These are phyloP conservation scores for Stropharia rugosoannulata DNA, from an alignment of 768 basidiomycete genomes.

Conservation along the genomic window DNA sequence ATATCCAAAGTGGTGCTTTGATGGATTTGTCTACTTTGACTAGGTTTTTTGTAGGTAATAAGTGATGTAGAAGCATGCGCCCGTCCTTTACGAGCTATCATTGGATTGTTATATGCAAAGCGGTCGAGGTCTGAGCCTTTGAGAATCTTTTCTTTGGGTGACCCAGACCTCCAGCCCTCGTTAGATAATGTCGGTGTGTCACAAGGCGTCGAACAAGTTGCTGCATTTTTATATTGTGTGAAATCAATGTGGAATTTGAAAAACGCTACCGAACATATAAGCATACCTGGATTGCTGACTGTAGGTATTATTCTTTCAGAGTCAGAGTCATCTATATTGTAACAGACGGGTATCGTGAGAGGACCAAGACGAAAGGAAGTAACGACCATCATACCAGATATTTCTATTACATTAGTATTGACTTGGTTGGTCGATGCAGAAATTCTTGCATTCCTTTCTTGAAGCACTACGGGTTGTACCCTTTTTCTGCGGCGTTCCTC, in stretches of 20 bases:
- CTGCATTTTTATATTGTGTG: no score
- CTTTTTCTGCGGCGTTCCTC: conserved; percentile 30
- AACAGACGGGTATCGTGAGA: background rate
- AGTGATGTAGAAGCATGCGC: background rate
- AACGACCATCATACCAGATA: conserved; percentile 16
- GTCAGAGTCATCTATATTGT: conserved; percentile 13
- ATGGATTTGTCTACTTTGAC: background rate
- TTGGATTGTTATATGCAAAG: conserved; percentile 11
- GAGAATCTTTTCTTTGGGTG: background rate
- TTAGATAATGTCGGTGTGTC: no score
- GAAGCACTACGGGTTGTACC: background rate
- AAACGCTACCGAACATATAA: no score
- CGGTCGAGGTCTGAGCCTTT: conserved; percentile 8
- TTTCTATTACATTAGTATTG: conserved; percentile 19
- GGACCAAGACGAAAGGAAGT: background rate
- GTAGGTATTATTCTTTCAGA: background rate
- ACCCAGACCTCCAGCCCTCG: no score
- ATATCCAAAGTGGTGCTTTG: conserved; percentile 28
- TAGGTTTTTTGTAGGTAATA: background rate
- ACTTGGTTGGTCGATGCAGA: background rate
- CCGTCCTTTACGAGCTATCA: background rate
- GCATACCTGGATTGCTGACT: no score
- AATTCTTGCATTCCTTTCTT: background rate
- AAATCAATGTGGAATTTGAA: no score
- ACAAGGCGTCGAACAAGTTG: no score